Evolutionary conservation across 768 basidiomycete genomes (phyloP).

Genomic region (Lentinula detonsa): DNA sequence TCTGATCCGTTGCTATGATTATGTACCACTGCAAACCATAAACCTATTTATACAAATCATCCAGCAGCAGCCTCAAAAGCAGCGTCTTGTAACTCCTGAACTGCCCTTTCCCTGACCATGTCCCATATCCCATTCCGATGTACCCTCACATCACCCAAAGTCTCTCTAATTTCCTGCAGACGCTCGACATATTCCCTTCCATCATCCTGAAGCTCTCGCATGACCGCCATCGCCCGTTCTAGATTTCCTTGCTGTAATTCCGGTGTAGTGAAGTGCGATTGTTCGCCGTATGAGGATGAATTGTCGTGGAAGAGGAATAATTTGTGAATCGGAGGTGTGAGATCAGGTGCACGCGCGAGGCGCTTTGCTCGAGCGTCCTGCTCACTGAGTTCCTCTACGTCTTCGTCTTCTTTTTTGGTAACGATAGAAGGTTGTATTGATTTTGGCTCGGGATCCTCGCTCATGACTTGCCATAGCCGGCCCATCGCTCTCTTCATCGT

Average conservation of each 20-base stretch:
- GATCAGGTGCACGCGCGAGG: constrained; percentile 58
- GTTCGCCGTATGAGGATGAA: constrained; percentile 40
- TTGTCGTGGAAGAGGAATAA: constrained; percentile 54
- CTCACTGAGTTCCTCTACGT: constrained; percentile 37
- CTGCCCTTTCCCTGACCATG: constrained; percentile 64
- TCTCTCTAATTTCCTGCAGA: constrained; percentile 77
- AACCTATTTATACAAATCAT: neutral
- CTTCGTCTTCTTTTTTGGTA: constrained; percentile 65
- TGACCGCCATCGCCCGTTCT: constrained; percentile 66
- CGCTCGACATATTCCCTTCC: constrained; percentile 83
- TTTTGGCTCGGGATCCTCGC: constrained; percentile 46
- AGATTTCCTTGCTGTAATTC: constrained; percentile 64
- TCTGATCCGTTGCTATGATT: too few species aligned
- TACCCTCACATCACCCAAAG: constrained; percentile 65
- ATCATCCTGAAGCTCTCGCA: constrained; percentile 82
- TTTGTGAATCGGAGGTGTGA: constrained; percentile 60
- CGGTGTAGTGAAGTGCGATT: constrained; percentile 57
- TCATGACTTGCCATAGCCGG: constrained; percentile 75
- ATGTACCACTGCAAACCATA: neutral
- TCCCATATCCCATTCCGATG: constrained; percentile 76
- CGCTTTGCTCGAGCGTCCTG: constrained; percentile 30
- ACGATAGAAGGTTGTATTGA: constrained; percentile 35
- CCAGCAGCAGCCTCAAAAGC: constrained; percentile 32
- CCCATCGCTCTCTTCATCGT: constrained; percentile 70
- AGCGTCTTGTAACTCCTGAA: constrained; percentile 68